phyloP scores from a whole-genome alignment of 768 basidiomycete genomes.

The Psilocybe cubensis region DNA sequence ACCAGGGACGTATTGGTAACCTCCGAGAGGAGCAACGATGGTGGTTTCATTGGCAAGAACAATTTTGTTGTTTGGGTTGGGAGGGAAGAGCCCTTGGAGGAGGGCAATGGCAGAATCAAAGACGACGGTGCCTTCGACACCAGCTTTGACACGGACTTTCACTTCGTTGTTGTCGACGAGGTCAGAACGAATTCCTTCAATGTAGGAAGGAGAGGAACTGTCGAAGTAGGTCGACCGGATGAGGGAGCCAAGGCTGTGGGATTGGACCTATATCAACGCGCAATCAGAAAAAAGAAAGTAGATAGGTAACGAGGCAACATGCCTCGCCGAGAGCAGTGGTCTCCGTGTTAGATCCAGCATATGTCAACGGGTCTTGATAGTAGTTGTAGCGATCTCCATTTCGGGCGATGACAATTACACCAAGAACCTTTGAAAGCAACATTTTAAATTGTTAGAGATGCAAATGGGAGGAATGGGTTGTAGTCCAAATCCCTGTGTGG shows the following conservation, averaged over 20 bases:
- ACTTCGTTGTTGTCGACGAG: constrained; percentile 76
- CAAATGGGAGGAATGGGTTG: constrained; percentile 18
- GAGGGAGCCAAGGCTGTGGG: constrained; percentile 62
- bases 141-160: constrained; percentile 79
- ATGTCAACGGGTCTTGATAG: constrained; percentile 73
- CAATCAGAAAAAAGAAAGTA: neutral
- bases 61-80: constrained; percentile 72
- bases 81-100: constrained; percentile 86
- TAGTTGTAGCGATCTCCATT: constrained; percentile 76
- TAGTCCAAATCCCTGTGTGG: constrained; percentile 22
- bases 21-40: constrained; percentile 73
- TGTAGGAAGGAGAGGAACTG: constrained; percentile 68
- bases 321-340: constrained; percentile 81
- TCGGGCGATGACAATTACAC: constrained; percentile 77
- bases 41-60: constrained; percentile 78
- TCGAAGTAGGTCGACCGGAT: constrained; percentile 72
- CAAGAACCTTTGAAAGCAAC: constrained; percentile 66
- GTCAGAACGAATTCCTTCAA: constrained; percentile 64
- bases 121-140: constrained; percentile 84
- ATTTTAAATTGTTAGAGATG: constrained; percentile 25
- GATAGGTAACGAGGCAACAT: constrained; percentile 21
- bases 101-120: constrained; percentile 86
- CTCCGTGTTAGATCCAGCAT: constrained; percentile 62
- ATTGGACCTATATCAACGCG: constrained; percentile 54
- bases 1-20: constrained; percentile 90